Evolutionary conservation across 495 filamentous ascomycete genomes (phyloP), one percentile per base, ranked within the genome.

Genomic region (Penicillium salamii): DNA sequence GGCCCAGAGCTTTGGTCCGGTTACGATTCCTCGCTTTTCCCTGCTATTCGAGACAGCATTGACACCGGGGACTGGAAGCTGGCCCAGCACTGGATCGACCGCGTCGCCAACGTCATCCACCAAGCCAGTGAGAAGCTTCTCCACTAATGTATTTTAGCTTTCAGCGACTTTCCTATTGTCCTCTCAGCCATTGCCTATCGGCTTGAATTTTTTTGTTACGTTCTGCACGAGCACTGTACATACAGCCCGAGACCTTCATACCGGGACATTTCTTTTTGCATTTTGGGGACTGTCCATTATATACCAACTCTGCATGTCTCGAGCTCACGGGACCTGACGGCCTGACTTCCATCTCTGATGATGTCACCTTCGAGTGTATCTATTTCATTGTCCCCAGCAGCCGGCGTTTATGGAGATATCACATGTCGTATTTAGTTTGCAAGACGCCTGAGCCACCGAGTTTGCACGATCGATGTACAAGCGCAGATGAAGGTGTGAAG

Each of bases 1-100:
- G 91, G 84, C 0, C 93, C 93, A 12, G 81, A 90, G 61, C 69
- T 80, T 5, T 91, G 90, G 88, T 83, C 83, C 39, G 84, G 84
- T 42, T 83, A 88, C 63, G 83, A 90, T 41, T 79, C 82, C 37
- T 79, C 84, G 0, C 85, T 82, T 53, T 97, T 97, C 70, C 93
- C 93, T 7, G 83, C 81, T 13, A 85, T 97, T 52, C 78, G 89
- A 33, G 93, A 97, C 66, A 84, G 87, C 18, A 72, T 97, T 43
- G 78, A 87, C 53, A 74, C 76, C 2, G 78, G 78, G 14, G 79
- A 97, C 59, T 91, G 84, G 88, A 70, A 68, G 2, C 61, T 80
- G 5, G 85, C 89, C 9, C 82, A 90, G 63, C 63, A 76, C 48
- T 82, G 86, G 68, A 75, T 96, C 14, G 70, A 86, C 53, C 88